Percentiles rank a stretch among this genome's conserved stretches.
These are phyloP conservation scores for Hericium alpestre DNA, from an alignment of 768 basidiomycete species.

Conservation along the genomic window DNA sequence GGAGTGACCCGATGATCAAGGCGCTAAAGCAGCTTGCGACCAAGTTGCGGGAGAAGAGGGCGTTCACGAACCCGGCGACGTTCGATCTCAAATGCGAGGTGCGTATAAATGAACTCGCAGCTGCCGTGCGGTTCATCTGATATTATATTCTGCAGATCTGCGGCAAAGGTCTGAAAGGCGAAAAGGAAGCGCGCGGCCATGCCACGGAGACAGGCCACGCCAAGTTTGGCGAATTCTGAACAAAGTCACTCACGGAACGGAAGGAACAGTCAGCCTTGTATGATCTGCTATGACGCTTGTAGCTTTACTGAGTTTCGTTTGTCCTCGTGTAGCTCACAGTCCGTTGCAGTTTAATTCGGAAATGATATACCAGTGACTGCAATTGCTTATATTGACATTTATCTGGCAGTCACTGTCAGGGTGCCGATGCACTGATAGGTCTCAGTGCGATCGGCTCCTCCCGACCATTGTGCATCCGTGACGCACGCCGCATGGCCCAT, in stretches of 20 bases:
- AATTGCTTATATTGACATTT: no score
- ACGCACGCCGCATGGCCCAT: neutral
- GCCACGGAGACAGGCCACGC: slow-evolving; percentile 81
- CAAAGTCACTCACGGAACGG: neutral
- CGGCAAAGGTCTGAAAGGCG: slow-evolving; percentile 78
- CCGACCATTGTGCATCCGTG: neutral
- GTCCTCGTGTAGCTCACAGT: no score
- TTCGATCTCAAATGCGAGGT: slow-evolving; percentile 88
- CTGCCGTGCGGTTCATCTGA: slow-evolving; percentile 2
- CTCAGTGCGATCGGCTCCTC: neutral
- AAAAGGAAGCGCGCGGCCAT: slow-evolving; percentile 86
- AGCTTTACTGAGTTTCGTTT: neutral
- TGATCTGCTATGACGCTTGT: neutral
- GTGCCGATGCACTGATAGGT: neutral
- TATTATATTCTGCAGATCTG: slow-evolving; percentile 45
- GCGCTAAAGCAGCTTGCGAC: slow-evolving; percentile 66
- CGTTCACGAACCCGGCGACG: slow-evolving; percentile 84
- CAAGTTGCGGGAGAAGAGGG: slow-evolving; percentile 63
- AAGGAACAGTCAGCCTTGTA: neutral
- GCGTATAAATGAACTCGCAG: slow-evolving; percentile 13
- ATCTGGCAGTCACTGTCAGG: no score
- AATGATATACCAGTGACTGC: no score
- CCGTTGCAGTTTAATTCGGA: no score
- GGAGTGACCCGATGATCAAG: slow-evolving; percentile 42
- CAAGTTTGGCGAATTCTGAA: slow-evolving; percentile 70